Evolutionary conservation across 2,329 filamentous ascomycete genomes (phyloP), one percentile per base, ranked within the genome.

Genomic region (Colletotrichum sp.): DNA sequence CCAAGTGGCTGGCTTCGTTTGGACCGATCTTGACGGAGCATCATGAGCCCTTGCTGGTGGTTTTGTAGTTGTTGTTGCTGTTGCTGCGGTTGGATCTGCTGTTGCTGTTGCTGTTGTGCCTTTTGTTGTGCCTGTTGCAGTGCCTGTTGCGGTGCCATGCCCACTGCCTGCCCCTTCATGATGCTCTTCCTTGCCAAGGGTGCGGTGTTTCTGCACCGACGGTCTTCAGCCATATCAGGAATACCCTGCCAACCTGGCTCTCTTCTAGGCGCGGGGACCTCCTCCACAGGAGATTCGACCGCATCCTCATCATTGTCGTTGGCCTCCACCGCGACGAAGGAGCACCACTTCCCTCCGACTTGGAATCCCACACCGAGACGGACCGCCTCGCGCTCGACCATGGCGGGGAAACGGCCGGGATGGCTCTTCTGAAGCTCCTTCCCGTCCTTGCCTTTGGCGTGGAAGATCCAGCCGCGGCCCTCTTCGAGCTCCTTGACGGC

Each of bases 401-500:
- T 88, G 63, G 92, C 89, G 15, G 88, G 83, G 80, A 93, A 93
- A 6, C 87, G 88, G 18, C 87, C 87, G 6, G 86, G 82, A 57
- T 89, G 85, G 64, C 86, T 83, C 7, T 90, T 83, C 52, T 88
- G 88, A 21, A 92, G 80, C 0, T 84, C 80, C 8, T 85, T 83
- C 2, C 88, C 88, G 4, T 84, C 82, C 75, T 88, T 91, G 12
- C 88, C 87, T 71, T 87, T 89, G 5, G 86, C 86, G 18, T 92
- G 84, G 62, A 83, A 84, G 44, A 93, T 84, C 92, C 94, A 95
- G 15, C 94, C 93, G 28, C 92, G 89, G 0, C 91, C 91, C 81
- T 94, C 90, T 82, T 96, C 93, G 0, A 96, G 88, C 78, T 95
- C 94, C 63, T 90, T 87, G 18, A 93, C 87, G 3, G 92, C 92